Base-by-base conservation (phyloP, 192 early-diverging fungal species). In the Dissophora globulifera region DNA sequence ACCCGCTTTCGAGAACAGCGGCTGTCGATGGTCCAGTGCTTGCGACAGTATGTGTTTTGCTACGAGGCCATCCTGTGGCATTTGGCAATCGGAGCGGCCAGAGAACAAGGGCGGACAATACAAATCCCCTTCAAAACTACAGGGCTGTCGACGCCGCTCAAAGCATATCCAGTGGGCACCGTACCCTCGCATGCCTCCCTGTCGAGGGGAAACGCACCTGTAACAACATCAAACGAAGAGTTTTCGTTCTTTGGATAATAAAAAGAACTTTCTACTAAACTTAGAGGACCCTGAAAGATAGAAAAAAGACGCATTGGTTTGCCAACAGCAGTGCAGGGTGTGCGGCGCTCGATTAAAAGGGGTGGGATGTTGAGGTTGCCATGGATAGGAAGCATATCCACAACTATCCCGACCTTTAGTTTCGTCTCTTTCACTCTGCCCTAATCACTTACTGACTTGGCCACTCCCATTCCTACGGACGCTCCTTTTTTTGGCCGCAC, bases 1-100 rank as follows among this genome's bases (percentile, higher is more conserved):
- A 80, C 71, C 35, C 69, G 78, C 22, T 88, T 96, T 66, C 72
- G 94, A 56, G 85, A 88, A 65, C 92, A 94, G 76, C 87, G 94
- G 19, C 78, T 95, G n/a, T 82, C 83, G 5, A 90, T 93, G 85
- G 94, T 96, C 15, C 94, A 96, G 79, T 90, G 89, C 2, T 65
- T 91, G 51, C 68, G 82, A 46, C 94, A 96, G 81, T 96, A 87
- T 83, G 89, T 85, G 19, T 94, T 93, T 62, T 92, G 91, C 70
- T 93, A 94, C 65, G 92, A 94, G 67, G 89, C 92, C 3, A 71
- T 93, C 51, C 50, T 82, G 10, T 91, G 89, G 89, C 60, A 67
- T 43, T n/a, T 81, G 1, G 33, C 17, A 20, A 50, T 56, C 23
- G 38, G 29, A 32, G 17, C 35, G 3, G 20, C 15, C 13, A 46